Conservation (phyloP, 805 yeast genomes). For the Saturnispora dispora region DNA sequence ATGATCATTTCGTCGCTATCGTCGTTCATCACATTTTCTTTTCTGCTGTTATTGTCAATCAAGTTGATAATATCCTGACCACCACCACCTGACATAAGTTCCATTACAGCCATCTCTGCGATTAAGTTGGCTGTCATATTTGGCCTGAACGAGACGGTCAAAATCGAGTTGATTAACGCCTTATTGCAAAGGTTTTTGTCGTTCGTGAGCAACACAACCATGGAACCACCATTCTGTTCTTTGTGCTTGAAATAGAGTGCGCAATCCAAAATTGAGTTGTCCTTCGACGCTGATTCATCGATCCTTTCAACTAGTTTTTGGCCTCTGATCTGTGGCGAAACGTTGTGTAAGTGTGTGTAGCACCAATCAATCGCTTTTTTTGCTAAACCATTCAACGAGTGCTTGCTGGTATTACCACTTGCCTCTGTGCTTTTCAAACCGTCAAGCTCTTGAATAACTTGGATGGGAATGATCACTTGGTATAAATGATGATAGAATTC, state of each 20-base stretch:
- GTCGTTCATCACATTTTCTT: not conserved
- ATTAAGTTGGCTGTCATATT: constrained; percentile 38
- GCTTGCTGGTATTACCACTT: not conserved
- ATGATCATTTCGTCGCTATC: constrained; percentile 13
- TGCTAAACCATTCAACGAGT: constrained; percentile 34
- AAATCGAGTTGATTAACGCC: constrained; percentile 56
- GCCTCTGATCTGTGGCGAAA: constrained; percentile 45
- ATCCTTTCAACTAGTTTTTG: constrained; percentile 52
- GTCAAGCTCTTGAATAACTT: constrained; percentile 73
- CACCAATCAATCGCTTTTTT: constrained; percentile 77
- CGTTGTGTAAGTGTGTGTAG: constrained; percentile 46
- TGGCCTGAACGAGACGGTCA: constrained; percentile 49
- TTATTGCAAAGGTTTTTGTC: constrained; percentile 77
- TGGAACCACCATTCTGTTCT: constrained; percentile 22
- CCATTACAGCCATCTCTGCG: constrained; percentile 32
- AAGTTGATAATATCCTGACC: constrained; percentile 5
- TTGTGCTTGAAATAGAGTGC: constrained; percentile 48
- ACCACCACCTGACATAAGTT: constrained; percentile 14
- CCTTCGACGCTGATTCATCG: constrained; percentile 42
- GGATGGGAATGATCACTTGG: constrained; percentile 54
- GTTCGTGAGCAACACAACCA: constrained; percentile 64
- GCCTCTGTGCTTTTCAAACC: constrained; percentile 49
- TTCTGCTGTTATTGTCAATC: constrained; percentile 3
- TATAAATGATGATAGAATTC: constrained; percentile 33
- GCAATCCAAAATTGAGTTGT: constrained; percentile 82